Evolutionary conservation across 495 filamentous ascomycete species (phyloP).

Genomic region (Penicillium roqueforti): DNA sequence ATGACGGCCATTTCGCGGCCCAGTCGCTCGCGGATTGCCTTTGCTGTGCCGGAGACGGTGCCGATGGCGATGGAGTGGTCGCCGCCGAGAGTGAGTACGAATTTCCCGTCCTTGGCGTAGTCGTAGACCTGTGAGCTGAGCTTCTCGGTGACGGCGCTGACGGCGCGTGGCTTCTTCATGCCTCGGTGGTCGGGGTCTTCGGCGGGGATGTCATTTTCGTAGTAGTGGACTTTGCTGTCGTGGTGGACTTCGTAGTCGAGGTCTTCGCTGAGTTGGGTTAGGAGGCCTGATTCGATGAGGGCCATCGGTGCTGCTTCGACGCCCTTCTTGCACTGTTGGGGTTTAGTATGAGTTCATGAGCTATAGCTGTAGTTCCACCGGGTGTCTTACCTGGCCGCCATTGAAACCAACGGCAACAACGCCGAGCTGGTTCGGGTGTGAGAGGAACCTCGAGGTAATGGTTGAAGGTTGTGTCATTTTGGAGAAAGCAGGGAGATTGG

Average conservation of each 20-base stretch:
- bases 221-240: constrained; percentile 79
- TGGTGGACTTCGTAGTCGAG: constrained; percentile 84
- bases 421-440: constrained; percentile 71
- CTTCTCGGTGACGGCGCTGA: constrained; percentile 78
- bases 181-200: constrained; percentile 65
- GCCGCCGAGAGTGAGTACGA: constrained; percentile 89
- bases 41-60: constrained; percentile 76
- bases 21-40: constrained; percentile 78
- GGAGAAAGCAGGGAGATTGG: no score
- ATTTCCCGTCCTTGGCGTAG: constrained; percentile 77
- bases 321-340: constrained; percentile 72
- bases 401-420: constrained; percentile 96
- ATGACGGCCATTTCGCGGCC: constrained; percentile 85
- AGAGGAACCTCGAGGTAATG: constrained; percentile 76
- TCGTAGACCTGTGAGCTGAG: constrained; percentile 82
- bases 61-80: constrained; percentile 98
- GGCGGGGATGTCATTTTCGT: constrained; percentile 68
- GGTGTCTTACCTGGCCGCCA: constrained; percentile 77
- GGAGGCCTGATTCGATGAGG: constrained; percentile 83
- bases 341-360: constrained; percentile 13
- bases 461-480: constrained; percentile 67
- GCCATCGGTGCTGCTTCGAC: constrained; percentile 91
- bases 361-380: constrained; percentile 1
- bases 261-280: constrained; percentile 76
- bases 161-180: constrained; percentile 91